phyloP scores from a whole-genome alignment of 192 early-diverging fungal species.

The Kickxella alabastrina region DNA sequence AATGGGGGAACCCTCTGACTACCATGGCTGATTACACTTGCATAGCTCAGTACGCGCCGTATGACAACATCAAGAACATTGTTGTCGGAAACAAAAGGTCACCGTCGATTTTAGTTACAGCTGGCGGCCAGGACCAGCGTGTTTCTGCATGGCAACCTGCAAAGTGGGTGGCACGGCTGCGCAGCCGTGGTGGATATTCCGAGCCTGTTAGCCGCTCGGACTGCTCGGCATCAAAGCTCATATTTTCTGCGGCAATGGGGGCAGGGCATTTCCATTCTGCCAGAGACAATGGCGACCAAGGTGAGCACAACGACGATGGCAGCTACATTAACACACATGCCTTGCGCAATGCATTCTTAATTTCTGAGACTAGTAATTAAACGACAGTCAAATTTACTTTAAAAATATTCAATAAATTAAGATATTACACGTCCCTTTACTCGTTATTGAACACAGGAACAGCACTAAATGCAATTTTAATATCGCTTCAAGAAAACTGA shows the following conservation, averaged over 20 bases:
- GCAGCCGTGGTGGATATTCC: constrained; percentile 38
- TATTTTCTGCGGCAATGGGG: constrained; percentile 23
- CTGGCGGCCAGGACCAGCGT: constrained; percentile 74
- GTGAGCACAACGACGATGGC: neutral
- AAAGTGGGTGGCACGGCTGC: constrained; percentile 82
- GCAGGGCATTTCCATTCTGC: constrained; percentile 36
- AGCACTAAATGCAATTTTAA: no score
- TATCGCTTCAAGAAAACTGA: no score
- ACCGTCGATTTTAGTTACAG: constrained; percentile 70
- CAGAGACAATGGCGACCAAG: neutral
- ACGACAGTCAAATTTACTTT: no score
- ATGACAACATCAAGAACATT: constrained; percentile 55
- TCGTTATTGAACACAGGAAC: no score
- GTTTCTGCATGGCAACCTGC: constrained; percentile 80
- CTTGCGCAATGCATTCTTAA: constrained; percentile 37
- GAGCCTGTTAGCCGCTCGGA: no score
- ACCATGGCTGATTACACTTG: constrained; percentile 53
- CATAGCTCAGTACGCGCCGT: constrained; percentile 64
- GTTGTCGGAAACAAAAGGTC: no score
- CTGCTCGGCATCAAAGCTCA: constrained; percentile 6
- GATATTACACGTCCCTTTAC: no score
- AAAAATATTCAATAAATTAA: no score
- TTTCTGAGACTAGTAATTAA: constrained; percentile 7
- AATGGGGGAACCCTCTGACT: constrained; percentile 70
- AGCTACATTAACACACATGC: constrained; percentile 24